Evolutionary conservation across 345 rosid species (phyloP).

Genomic region (Hibiscus trionum): DNA sequence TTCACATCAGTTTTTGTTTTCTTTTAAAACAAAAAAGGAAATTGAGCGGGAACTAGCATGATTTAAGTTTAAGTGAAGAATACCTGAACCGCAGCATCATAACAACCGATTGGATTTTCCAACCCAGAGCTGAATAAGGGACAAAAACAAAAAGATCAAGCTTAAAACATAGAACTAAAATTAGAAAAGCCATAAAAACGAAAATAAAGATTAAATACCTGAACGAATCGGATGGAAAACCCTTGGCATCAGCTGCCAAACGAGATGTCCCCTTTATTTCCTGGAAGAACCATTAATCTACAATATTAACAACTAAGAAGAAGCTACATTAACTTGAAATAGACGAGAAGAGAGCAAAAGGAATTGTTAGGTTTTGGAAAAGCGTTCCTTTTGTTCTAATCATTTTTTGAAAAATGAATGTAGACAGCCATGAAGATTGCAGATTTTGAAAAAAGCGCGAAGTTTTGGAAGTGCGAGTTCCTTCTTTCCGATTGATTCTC

Average conservation of each 20-base stretch:
- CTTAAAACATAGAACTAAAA: neutral
- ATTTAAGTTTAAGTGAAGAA: neutral
- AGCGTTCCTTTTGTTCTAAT: neutral
- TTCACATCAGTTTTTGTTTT: neutral
- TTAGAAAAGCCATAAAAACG: neutral
- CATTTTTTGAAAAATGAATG: neutral
- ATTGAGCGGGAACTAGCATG: neutral
- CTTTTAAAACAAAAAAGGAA: neutral
- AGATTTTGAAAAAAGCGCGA: neutral
- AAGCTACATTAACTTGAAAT: neutral
- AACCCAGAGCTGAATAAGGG: constrained; percentile 34
- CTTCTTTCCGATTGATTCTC: neutral
- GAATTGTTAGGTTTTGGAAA: neutral
- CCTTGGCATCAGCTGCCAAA: constrained; percentile 38
- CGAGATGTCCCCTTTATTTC: constrained; percentile 55
- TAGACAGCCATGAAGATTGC: neutral
- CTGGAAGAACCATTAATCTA: constrained; percentile 25
- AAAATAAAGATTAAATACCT: constrained; percentile 26
- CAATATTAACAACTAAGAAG: constrained; percentile 6
- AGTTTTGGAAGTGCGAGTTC: neutral
- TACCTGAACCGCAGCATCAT: constrained; percentile 74
- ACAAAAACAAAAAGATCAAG: constrained; percentile 6
- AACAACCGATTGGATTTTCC: constrained; percentile 69
- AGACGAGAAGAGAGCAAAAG: neutral
- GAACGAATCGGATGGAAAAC: constrained; percentile 32